Evolutionary conservation across 208 protist species (phyloP), one percentile per base, ranked within the genome.

Genomic region (Naegleria fowleri): DNA sequence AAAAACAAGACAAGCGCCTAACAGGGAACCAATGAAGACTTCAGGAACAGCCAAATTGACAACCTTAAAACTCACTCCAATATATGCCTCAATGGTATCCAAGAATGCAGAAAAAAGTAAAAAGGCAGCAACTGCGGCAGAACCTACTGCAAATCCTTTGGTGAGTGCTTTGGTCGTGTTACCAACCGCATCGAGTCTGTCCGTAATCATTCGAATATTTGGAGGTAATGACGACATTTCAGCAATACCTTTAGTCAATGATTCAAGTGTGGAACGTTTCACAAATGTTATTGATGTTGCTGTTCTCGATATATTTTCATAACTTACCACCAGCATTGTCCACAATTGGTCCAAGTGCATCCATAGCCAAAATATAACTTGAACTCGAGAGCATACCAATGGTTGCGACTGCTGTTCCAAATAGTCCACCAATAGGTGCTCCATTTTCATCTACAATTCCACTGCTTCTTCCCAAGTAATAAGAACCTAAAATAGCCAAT

Each of bases 81-180:
- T 67, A 29, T 88, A 88, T 43, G 40, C 85, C 40, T 51, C 55
- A 22, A 92, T 90, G 38, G 90, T 91, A 4, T 86, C 93, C 22
- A 96, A 55, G 92, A 95, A 97, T 29, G 96, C 96, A 83, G 58
- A 38, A 92, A 97, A 96, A 7, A 97, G 90, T 29, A 94, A 88
- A 58, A 94, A 94, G 9, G 86, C 84, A n/a, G 96, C 93, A 7
- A 97, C 90, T n/a, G 94, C 95, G 25, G 96, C 96, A 39, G 92
- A 95, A 48, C 95, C 96, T 83, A 97, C 94, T 40, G 96, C 95
- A 92, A 58, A 95, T 83, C 97, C 96, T 84, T 97, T 97, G 36
- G 94, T 95, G 29, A 96, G 93, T 29, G 96, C 96, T 36, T 95
- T 95, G 22, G 96, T 97, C 0, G 96, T 96, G 91, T 97, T 97